phyloP scores from a whole-genome alignment of 176 grass and related monocot genomes.

The Rhipidocladum racemiflorum region DNA sequence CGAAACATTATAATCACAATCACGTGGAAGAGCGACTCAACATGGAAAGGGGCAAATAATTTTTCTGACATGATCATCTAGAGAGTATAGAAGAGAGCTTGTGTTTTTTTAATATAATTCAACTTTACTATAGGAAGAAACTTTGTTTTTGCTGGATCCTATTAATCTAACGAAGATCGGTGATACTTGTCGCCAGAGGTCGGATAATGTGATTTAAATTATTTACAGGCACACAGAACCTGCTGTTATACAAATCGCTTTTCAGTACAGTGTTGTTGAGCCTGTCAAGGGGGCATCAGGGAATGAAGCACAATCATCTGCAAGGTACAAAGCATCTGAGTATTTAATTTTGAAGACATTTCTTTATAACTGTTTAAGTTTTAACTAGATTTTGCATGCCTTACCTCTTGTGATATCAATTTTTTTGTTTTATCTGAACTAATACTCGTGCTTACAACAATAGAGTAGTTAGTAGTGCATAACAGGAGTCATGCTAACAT shows the following conservation, averaged over 20 bases:
- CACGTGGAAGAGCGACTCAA: neutral
- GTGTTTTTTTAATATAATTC: neutral
- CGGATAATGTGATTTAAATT: slow-evolving; percentile 17
- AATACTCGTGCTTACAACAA: slow-evolving; percentile 23
- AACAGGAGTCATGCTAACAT: neutral
- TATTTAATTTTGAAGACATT: slow-evolving; percentile 14
- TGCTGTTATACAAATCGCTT: slow-evolving; percentile 80
- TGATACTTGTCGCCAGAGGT: neutral
- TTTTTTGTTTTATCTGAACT: slow-evolving; percentile 18
- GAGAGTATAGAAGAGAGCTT: neutral
- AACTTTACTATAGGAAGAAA: slow-evolving; percentile 5
- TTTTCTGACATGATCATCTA: neutral
- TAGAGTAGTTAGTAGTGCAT: neutral
- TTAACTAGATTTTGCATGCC: slow-evolving; percentile 15
- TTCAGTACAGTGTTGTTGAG: slow-evolving; percentile 88
- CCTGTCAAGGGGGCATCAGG: slow-evolving; percentile 39
- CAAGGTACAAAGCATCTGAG: slow-evolving; percentile 32
- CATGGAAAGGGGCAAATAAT: neutral
- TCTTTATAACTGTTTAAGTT: neutral
- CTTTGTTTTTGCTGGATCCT: slow-evolving; percentile 17
- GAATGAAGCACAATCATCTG: slow-evolving; percentile 45
- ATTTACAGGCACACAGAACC: slow-evolving; percentile 76
- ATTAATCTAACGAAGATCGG: neutral
- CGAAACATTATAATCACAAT: neutral
- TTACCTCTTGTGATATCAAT: neutral